Conservation (phyloP, 345 rosid genomes). For the Salix udensis region DNA sequence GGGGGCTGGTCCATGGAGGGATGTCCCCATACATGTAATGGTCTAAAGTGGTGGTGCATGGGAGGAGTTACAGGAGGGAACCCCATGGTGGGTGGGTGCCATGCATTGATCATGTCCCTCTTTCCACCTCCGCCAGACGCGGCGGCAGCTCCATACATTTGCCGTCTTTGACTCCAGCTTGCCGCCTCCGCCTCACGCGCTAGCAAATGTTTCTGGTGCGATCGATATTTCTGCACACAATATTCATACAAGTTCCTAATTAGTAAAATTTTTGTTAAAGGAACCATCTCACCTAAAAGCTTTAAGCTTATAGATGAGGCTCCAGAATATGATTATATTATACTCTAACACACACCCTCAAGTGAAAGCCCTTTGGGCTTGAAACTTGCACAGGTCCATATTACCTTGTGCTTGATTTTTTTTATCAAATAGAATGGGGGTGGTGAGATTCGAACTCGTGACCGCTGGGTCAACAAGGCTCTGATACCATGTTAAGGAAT, state of each 20-base stretch:
- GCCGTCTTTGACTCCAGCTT: conserved; percentile 67
- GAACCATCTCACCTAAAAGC: too few species aligned
- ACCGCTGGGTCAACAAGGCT: too few species aligned
- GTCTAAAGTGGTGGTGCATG: conserved; percentile 54
- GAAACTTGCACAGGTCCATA: too few species aligned
- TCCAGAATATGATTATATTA: too few species aligned
- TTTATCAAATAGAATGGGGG: too few species aligned
- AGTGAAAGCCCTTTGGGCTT: too few species aligned
- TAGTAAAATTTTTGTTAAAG: too few species aligned
- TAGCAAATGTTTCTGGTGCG: conserved; percentile 74
- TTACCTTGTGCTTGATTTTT: too few species aligned
- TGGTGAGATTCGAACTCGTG: too few species aligned
- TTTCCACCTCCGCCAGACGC: conserved; percentile 37
- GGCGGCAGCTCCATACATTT: conserved; percentile 44
- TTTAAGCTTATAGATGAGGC: too few species aligned
- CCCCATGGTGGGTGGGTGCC: conserved; percentile 69
- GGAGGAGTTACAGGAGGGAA: conserved; percentile 55
- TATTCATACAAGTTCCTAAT: not conserved
- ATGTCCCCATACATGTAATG: conserved; percentile 88
- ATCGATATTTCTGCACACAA: conserved; percentile 71
- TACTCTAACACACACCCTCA: too few species aligned
- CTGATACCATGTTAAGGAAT: too few species aligned
- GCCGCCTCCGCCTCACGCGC: conserved; percentile 87
- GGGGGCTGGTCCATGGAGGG: conserved; percentile 48
- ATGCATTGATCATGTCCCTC: conserved; percentile 42